Conservation (phyloP, 2,329 filamentous ascomycete genomes). For the Uncinocarpus reesii region DNA sequence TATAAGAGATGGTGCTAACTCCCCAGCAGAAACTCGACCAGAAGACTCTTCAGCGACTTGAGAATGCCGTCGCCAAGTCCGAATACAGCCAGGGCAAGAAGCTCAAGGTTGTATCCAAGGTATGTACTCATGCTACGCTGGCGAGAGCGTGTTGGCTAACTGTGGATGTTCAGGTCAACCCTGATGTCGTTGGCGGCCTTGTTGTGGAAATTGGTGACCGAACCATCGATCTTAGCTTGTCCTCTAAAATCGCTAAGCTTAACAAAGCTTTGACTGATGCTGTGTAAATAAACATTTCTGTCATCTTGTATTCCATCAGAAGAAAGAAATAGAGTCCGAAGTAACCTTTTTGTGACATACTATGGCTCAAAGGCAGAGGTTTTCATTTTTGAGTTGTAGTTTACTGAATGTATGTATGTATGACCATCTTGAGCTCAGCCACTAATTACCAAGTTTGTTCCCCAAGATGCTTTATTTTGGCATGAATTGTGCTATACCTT, state of each 20-base stretch:
- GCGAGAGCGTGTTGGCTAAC: too few relatives aligned
- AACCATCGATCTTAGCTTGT: conserved; percentile 95
- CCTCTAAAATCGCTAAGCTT: conserved; percentile 89
- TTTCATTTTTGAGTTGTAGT: too few relatives aligned
- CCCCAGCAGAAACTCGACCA: conserved; percentile 62
- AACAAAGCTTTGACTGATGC: conserved; percentile 97
- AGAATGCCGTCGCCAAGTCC: conserved; percentile 81
- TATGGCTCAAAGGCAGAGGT: not conserved
- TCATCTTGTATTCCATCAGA: conserved; percentile 11
- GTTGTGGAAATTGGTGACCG: conserved; percentile 95
- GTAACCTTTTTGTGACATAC: conserved; percentile 3
- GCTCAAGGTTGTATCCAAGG: conserved; percentile 91
- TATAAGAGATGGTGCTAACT: conserved; percentile 5
- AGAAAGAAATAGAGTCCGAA: conserved; percentile 9
- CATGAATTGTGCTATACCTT: too few relatives aligned
- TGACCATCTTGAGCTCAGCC: too few relatives aligned
- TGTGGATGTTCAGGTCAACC: conserved; percentile 57
- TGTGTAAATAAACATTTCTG: conserved; percentile 61
- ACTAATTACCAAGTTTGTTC: too few relatives aligned
- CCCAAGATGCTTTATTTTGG: too few relatives aligned
- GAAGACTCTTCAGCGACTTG: conserved; percentile 75
- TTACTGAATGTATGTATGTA: not conserved
- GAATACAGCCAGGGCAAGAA: conserved; percentile 87
- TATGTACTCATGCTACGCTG: too few relatives aligned
- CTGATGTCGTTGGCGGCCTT: conserved; percentile 86